Evolutionary conservation across 2,329 filamentous ascomycete species (phyloP), one percentile per base, ranked within the genome.

Genomic region (Tolypocladium amazonense): DNA sequence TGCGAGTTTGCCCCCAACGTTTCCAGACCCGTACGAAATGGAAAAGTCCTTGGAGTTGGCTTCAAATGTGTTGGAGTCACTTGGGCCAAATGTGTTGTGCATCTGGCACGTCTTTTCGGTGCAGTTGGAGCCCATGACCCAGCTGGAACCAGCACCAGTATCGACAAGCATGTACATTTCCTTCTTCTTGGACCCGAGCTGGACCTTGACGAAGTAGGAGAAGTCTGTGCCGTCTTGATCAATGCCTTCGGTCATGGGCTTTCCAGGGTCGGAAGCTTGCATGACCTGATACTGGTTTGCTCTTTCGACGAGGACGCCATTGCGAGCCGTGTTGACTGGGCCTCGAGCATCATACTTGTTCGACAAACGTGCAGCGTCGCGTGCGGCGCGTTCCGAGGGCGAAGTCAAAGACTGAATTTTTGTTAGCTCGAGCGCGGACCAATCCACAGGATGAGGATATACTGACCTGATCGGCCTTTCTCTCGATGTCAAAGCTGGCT

Each of bases 101-200:
- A 79, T 77, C 37, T 74, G 70, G 71, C 92, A 96, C 5, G 89
- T 82, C 30, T 79, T 72, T 3, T 84, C 84, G 20, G 72, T 79
- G 75, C 92, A 96, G 59, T 80, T 75, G 20, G 84, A 77, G 37
- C 87, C 83, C 84, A 94, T 94, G 25, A 96, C 84, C 92, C 92
- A 96, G 15, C 87, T 91, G 60, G 89, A 90, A 27, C 82, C 82
- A 45, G 85, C 84, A 33, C 86, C 86, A 9, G 85, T 87, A 69
- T 88, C 86, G 60, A 88, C 73, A 33, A 88, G 77, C 80, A 88
- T 82, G 65, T 82, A 83, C 64, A 88, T 65, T 1, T 77, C 69
- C 63, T 81, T 83, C 50, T 73, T 72, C 18, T 76, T 72, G 4
- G 84, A 84, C 18, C 86, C 86, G 20, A 88, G 68, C 39, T 75